Base-by-base conservation (phyloP, 1,139 yeast species). In the Magnusiomyces suaveolens region DNA sequence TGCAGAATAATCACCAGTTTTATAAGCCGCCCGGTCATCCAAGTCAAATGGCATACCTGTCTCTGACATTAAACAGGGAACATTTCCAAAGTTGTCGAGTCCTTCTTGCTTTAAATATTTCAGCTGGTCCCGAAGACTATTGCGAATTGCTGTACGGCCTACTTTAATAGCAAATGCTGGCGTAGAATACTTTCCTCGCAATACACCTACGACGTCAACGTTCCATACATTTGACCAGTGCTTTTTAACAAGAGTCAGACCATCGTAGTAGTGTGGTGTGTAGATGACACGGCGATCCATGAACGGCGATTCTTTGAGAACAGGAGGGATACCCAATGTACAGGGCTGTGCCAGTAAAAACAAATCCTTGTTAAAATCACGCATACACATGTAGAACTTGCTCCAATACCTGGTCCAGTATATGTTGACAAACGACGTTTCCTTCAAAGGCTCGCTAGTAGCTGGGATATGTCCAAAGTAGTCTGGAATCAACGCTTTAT, bases 41-140 rank as follows among this genome's bases (percentile, higher is more conserved):
- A 88, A 84, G 67, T 88, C 95, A 69, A 84, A 86, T 2, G 96
- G 96, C 87, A 87, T 86, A 1, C 96, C 96, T 1, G 92, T 87
- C 67, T 88, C 96, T 0, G 94, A 81, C 79, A 88, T 83, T 50
- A 87, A 71, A 3, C 84, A 77, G 0, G 96, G 95, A 1, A 64
- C 52, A 1, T 50, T 53, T 0, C 96, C 96, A 57, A 87, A 68
- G 48, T 75, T 66, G 1, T 74, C 75, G 21, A 70, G 68, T 18
- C 87, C 80, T 64, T 88, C 96, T 32, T 66, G 66, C 55, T 75
- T 77, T 72, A 88, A 81, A 55, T 81, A 83, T n/a, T 66, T 60
- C 53, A 88, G 72, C 66, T 88, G 95, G 50, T 71, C 75, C 54
- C 76, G 74, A 50, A 88, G 69, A 58, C 88, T 83, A 57, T 81